Base-by-base conservation (phyloP, 2,329 filamentous ascomycete species). In the Orbilia oligospora region DNA sequence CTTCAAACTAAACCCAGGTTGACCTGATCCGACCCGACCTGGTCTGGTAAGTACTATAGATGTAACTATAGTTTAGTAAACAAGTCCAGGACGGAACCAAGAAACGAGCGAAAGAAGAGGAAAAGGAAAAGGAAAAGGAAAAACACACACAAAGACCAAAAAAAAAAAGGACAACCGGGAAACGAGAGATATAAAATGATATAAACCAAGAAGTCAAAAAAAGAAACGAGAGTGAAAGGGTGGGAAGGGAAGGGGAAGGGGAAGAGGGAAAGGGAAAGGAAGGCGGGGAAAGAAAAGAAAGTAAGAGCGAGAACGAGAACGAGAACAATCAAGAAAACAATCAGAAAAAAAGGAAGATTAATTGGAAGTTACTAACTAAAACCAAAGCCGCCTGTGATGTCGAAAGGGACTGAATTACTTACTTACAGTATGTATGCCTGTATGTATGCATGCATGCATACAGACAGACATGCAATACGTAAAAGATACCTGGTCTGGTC, bases 71-170 rank as follows among this genome's bases (percentile, higher is more conserved):
- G 38, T 41, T 41, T 41, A 41, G 38, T 41, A 49, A 67, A 30
- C 27, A 30, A 51, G 33, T 36, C 2, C 27, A 20, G 24, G 55
- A 56, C 53, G 20, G 49, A 41, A 61, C 38, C 53, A 53, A 33
- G 33, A 66, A 66, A 49, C 44, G 56, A 69, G 53, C 18, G 49
- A 67, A 55, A 53, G 30, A 51, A 53, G 41, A 27, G 49, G 36
- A 55, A 53, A 38, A 36, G n/a, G 24, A 53, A 49, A 67, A 1
- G 14, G 44, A 56, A 36, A 27, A n/a, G n/a, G n/a, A n/a, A n/a
- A n/a, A n/a, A n/a, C n/a, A n/a, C n/a, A n/a, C n/a, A n/a, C n/a
- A n/a, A n/a, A n/a, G n/a, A n/a, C n/a, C n/a, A n/a, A 36, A 48
- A 46, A 16, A 3, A 38, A 36, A 51, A 53, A 41, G 46, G 49